Evolutionary conservation across 495 filamentous ascomycete genomes (phyloP), one percentile per base, ranked within the genome.

Genomic region (Annulohypoxylon maeteangense): DNA sequence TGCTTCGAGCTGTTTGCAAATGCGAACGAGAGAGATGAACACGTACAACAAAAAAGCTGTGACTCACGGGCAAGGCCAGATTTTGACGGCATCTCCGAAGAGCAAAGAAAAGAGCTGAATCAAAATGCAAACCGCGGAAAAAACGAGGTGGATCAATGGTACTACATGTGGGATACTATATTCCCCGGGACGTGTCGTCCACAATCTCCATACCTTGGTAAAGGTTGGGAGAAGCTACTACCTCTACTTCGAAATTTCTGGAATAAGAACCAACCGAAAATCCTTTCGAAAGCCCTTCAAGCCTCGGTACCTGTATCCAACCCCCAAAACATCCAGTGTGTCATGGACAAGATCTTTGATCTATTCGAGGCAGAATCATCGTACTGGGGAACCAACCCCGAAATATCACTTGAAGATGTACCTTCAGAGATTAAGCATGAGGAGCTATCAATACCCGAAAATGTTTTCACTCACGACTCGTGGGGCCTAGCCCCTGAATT

Each of bases 201-300:
- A 14, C 36, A 38, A 36, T 70, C 71, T 5, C 65, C 66, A 7
- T 57, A 74, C 20, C n/a, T 70, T 16, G 71, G 67, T 7, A 66
- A 50, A 45, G 32, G 22, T 14, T 51, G 45, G 18, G 62, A 48
- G 27, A 58, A 57, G 22, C 20, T 66, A 12, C 44, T 74, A 11
- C 48, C 62, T 40, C n/a, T 51, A n/a, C 42, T 63, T 14, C 59
- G 66, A 16, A 62, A 36, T n/a, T 32, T 62, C 4, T 63, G 66
- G 66, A 25, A 63, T 7, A 22, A 63, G 20, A 58, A 20, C 18
- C 22, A 27, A 14, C 31, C 6, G 0, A 29, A 62, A 12, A 68
- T 63, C 29, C 56, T 57, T 3, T 27, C 42, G 20, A 34, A 31
- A 11, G 31, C 38, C 7, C 38, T 31, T 1, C 29, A 50, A 7